Conservation (phyloP, 331 rosid species). For the Acacia pycnantha region DNA sequence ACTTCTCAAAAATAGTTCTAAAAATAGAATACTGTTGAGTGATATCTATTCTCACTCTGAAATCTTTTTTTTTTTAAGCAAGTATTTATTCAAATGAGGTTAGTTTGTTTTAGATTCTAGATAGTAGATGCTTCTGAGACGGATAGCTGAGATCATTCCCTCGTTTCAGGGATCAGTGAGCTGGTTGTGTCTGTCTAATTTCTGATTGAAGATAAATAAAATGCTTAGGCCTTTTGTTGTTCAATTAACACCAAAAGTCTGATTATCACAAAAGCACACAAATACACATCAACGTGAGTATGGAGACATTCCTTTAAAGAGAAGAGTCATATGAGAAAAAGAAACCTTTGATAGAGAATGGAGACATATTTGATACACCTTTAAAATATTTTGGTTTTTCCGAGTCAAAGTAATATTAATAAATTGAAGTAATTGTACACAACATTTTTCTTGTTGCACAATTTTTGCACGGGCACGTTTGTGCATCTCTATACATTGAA, state of each 20-base stretch:
- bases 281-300: not conserved
- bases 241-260: not conserved
- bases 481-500: not conserved
- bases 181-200: not conserved
- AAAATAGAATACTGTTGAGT: not conserved
- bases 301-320: conserved; percentile 15
- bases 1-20: not conserved
- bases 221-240: not conserved
- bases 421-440: not conserved
- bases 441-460: not conserved
- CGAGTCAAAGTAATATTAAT: not conserved
- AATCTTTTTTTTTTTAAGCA: no score
- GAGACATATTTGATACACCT: not conserved
- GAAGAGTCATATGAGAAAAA: conserved; percentile 4
- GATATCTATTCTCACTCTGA: not conserved
- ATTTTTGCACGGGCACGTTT: not conserved
- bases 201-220: not conserved
- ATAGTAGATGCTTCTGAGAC: no score
- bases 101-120: not conserved
- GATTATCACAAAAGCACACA: not conserved
- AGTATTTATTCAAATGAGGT: not conserved
- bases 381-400: not conserved
- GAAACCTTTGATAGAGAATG: not conserved
- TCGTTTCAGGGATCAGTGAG: not conserved
- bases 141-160: not conserved